A percentile compares a stretch with the other conserved stretches of the same genome.
phyloP scores from a whole-genome alignment of 495 filamentous ascomycete genomes.

The Poronia punctata region DNA sequence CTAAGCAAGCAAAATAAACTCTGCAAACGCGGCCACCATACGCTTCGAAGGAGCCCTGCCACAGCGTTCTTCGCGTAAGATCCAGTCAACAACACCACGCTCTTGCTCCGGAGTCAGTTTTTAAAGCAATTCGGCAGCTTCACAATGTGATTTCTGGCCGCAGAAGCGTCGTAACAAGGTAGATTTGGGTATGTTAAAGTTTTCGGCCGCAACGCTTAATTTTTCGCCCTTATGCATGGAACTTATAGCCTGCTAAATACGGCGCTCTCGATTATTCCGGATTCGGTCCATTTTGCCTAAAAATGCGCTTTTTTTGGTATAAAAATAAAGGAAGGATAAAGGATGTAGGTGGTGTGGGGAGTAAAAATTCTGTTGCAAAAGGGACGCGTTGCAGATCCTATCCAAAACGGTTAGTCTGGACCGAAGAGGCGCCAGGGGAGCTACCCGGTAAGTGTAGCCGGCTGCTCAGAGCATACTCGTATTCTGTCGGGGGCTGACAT shows the following conservation, averaged over 20 bases:
- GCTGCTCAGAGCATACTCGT: no score
- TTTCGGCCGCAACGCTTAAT: background rate
- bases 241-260: background rate
- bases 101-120: background rate
- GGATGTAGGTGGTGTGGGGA: background rate
- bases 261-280: background rate
- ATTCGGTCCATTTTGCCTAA: background rate
- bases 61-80: background rate
- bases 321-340: background rate
- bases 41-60: background rate
- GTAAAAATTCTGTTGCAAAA: background rate
- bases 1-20: background rate
- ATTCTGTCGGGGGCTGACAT: no score
- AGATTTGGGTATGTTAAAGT: background rate
- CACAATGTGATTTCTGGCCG: background rate
- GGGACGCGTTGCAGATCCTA: background rate
- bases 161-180: background rate
- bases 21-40: background rate
- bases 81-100: background rate
- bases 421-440: no score
- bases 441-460: no score
- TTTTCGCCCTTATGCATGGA: background rate
- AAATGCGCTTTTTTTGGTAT: background rate
- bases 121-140: background rate
- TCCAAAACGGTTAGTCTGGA: slow-evolving; percentile 1